Base-by-base conservation (phyloP, 2,329 filamentous ascomycete species). In the Onygena corvina region DNA sequence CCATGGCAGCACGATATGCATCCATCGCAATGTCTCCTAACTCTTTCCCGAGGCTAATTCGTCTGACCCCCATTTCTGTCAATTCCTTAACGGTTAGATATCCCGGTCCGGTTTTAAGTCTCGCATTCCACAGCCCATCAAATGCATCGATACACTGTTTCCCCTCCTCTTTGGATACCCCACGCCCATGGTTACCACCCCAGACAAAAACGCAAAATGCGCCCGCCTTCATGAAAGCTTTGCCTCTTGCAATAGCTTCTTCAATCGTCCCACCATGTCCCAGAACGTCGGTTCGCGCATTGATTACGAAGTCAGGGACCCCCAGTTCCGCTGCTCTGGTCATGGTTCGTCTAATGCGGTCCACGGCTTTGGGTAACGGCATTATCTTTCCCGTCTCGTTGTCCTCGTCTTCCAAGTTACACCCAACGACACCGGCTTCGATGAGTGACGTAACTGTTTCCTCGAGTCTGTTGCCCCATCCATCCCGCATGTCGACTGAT, bases 141-240 rank as follows among this genome's bases (percentile, higher is more conserved):
- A 77, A 66, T 48, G 65, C 71, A 50, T 64, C 58, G 1, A 71
- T 71, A 53, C 76, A 56, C 30, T 57, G 58, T 59, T 67, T 59
- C 4, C 75, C 67, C 58, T 75, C 73, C 0, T 62, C 64, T 9
- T 59, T 64, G 6, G 62, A 61, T n/a, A 75, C 57, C 29, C 73
- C 62, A 34, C 18, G 64, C 57, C 46, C 61, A 62, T 0, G 14
- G 1, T 60, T 54, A 2, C 66, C 73, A 9, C 75, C 75, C 74
- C 74, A 79, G 47, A 76, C 73, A 60, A 77, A 79, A 0, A 77
- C 66, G 1, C 71, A 76, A 14, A 69, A 73, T 0, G 76, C 76
- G 0, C 76, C 76, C 3, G 73, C 73, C 0, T 65, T 70, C 0
- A 79, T 63, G 56, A 74, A 79, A 20, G 67, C 69, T 50, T 70